These are phyloP conservation scores for Articulospora tetracladia DNA, from an alignment of 495 filamentous ascomycete species.

Conservation along the genomic window DNA sequence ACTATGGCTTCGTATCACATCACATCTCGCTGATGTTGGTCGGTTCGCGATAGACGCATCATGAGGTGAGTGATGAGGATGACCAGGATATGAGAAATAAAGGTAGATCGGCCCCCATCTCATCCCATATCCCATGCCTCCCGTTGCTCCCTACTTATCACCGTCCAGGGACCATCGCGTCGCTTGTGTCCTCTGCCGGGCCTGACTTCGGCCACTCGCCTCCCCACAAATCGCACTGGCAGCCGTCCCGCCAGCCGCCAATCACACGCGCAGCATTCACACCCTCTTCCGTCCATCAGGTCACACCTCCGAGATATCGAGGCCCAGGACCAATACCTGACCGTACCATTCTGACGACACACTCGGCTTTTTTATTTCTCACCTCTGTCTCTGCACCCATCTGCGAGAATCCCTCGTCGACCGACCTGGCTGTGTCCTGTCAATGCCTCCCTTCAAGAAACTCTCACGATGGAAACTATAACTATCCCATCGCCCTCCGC, in stretches of 20 bases:
- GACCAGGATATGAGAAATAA: no score
- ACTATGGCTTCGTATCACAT: no score
- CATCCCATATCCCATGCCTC: no score
- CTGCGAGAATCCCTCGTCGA: no score
- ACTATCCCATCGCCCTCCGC: constrained; percentile 61
- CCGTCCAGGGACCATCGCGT: no score
- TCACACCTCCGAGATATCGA: background rate
- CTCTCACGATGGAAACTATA: constrained; percentile 52
- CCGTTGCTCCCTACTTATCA: no score
- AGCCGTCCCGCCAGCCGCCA: background rate
- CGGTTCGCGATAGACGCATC: no score
- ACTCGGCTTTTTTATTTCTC: background rate
- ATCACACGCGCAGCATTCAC: background rate
- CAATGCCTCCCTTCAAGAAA: constrained; percentile 18
- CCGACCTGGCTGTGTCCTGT: background rate
- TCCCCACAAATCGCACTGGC: background rate
- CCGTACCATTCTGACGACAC: background rate
- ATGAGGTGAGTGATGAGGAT: no score
- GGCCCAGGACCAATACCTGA: no score
- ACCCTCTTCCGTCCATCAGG: background rate
- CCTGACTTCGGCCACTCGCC: background rate
- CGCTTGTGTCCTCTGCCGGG: background rate
- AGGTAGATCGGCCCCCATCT: no score
- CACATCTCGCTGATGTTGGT: no score
- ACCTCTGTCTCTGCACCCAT: no score